Conservation (phyloP, 129 eudicot species). For the Lonicera japonica region DNA sequence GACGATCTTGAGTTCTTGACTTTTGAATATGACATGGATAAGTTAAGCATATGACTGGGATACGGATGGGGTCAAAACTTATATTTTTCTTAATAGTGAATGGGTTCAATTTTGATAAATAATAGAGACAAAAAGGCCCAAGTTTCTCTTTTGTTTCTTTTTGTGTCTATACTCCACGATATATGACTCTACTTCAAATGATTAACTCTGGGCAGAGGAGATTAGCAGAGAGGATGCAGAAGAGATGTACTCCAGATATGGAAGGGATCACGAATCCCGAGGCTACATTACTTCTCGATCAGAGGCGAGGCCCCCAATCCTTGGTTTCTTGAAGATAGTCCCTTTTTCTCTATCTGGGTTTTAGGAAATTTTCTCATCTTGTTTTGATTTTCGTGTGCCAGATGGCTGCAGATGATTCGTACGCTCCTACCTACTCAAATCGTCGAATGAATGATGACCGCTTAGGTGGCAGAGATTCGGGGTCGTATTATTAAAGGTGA, state of each 20-base stretch:
- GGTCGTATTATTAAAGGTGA: constrained; percentile 44
- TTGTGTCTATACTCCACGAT: not conserved
- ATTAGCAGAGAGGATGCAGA: constrained; percentile 26
- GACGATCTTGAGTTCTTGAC: too few relatives aligned
- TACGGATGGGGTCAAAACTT: too few relatives aligned
- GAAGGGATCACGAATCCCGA: constrained; percentile 34
- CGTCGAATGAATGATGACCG: constrained; percentile 33
- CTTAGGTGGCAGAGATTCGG: constrained; percentile 31
- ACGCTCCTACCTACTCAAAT: constrained; percentile 27
- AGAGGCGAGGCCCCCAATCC: constrained; percentile 18
- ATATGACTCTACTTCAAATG: not conserved
- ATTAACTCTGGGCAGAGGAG: constrained; percentile 13
- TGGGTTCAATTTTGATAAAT: too few relatives aligned
- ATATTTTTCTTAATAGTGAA: too few relatives aligned
- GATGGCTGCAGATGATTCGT: constrained; percentile 34
- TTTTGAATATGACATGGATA: too few relatives aligned
- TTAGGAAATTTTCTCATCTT: not conserved
- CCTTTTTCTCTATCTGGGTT: not conserved
- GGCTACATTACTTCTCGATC: constrained; percentile 41
- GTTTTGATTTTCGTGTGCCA: constrained; percentile 4
- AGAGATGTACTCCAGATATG: constrained; percentile 35
- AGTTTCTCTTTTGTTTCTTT: not conserved
- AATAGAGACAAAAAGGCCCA: too few relatives aligned
- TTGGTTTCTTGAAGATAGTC: not conserved
- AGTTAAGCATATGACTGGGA: too few relatives aligned